A percentile compares a stretch with the other conserved stretches of the same genome.
phyloP scores from a whole-genome alignment of 148 eudicot species.

The Mesembryanthemum crystallinum region DNA sequence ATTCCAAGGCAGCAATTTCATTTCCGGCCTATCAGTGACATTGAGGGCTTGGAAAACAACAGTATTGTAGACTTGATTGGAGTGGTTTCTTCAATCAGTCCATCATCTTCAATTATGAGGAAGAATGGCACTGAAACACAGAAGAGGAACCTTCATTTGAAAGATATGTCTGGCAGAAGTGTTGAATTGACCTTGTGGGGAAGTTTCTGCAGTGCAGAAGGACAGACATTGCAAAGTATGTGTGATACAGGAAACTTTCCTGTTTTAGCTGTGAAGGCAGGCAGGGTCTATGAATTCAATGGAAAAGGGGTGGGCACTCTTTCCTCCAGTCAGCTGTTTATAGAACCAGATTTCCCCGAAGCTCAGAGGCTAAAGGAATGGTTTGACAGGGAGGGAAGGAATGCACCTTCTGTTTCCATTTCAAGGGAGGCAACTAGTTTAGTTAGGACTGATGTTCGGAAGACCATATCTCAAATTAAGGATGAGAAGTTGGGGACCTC shows the following conservation, averaged over 20 bases:
- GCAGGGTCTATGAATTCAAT: conserved; percentile 69
- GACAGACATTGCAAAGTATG: conserved; percentile 61
- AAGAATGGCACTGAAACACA: conserved; percentile 84
- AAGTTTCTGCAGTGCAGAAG: conserved; percentile 77
- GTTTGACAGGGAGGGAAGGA: conserved; percentile 74
- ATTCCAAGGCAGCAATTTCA: conserved; percentile 79
- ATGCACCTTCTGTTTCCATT: conserved; percentile 51
- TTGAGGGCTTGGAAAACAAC: conserved; percentile 58
- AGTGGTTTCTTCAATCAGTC: conserved; percentile 68
- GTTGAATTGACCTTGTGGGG: conserved; percentile 94
- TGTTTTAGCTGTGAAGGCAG: conserved; percentile 80
- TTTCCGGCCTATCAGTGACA: conserved; percentile 69
- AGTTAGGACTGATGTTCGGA: conserved; percentile 55
- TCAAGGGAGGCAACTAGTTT: conserved; percentile 50
- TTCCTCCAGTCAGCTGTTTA: conserved; percentile 55
- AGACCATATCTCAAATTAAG: conserved; percentile 79
- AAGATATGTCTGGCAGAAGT: conserved; percentile 84
- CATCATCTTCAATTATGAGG: conserved; percentile 62
- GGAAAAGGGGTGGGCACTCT: conserved; percentile 84
- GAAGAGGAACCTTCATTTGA: conserved; percentile 72
- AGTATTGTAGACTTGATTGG: conserved; percentile 78
- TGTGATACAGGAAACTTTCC: conserved; percentile 82
- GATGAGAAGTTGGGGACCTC: conserved; percentile 89
- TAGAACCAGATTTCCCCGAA: conserved; percentile 92
- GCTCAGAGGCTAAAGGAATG: conserved; percentile 58